phyloP scores from a whole-genome alignment of 331 rosid species.

The Rosa hybrid region DNA sequence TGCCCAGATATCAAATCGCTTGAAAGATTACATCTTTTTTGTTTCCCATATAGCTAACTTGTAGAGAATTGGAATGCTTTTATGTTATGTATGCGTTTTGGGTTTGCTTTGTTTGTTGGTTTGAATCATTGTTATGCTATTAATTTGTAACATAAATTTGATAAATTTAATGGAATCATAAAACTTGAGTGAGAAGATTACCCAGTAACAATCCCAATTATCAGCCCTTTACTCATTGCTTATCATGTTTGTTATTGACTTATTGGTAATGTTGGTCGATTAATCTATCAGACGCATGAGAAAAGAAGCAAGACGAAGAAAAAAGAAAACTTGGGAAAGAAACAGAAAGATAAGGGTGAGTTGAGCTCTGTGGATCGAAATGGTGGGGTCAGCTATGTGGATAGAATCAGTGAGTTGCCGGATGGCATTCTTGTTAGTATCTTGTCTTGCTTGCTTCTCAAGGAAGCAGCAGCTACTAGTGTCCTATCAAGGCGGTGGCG shows the following conservation, averaged over 20 bases:
- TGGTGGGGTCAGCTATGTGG: neutral
- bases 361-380: neutral
- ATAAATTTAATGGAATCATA: neutral
- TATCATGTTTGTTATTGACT: neutral
- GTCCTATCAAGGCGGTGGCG: slow-evolving; percentile 2
- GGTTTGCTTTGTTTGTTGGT: neutral
- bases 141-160: neutral
- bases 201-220: neutral
- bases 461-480: slow-evolving; percentile 4
- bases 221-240: neutral
- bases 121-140: neutral
- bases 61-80: neutral
- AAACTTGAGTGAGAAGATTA: neutral
- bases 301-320: neutral
- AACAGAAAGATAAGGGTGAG: neutral
- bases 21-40: neutral
- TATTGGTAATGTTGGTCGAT: neutral
- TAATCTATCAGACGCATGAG: neutral
- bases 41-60: neutral
- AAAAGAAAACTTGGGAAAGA: neutral
- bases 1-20: neutral
- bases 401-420: slow-evolving; percentile 4
- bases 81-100: neutral
- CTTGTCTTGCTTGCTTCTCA: neutral
- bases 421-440: slow-evolving; percentile 6